Evolutionary conservation across 1,284 basidiomycete genomes (phyloP).

Genomic region (Naganishia albida): DNA sequence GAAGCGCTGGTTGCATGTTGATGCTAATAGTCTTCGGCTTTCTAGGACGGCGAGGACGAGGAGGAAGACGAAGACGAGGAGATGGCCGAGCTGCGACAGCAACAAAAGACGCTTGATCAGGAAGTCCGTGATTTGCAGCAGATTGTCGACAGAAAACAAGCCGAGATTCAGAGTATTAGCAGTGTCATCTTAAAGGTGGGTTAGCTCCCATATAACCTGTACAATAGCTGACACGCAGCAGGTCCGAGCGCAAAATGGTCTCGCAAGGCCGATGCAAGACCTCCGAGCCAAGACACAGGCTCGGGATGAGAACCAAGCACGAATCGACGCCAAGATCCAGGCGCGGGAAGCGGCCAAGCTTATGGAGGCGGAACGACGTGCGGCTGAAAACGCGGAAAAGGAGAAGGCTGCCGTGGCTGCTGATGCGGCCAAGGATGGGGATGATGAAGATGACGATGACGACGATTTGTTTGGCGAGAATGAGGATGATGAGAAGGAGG

Average conservation of each 20-base stretch:
- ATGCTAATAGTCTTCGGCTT: neutral
- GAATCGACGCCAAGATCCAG: slow-evolving; percentile 24
- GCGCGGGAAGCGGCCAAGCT: slow-evolving; percentile 25
- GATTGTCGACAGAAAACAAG: slow-evolving; percentile 77
- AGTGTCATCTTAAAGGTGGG: slow-evolving; percentile 81
- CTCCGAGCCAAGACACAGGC: slow-evolving; percentile 73
- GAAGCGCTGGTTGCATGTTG: neutral
- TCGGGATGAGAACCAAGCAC: slow-evolving; percentile 27
- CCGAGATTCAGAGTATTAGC: slow-evolving; percentile 73
- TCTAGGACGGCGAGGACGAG: slow-evolving; percentile 36
- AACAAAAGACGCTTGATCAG: slow-evolving; percentile 73
- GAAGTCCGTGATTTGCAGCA: slow-evolving; percentile 83
- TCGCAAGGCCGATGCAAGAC: slow-evolving; percentile 54
- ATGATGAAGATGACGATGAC: slow-evolving; percentile 31
- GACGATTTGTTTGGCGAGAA: slow-evolving; percentile 23
- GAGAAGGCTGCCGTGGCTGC: slow-evolving; percentile 23
- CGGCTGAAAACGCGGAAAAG: slow-evolving; percentile 20
- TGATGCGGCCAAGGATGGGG: slow-evolving; percentile 29
- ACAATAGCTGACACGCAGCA: neutral
- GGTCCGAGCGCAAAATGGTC: slow-evolving; percentile 11
- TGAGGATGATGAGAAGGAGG: slow-evolving; percentile 46
- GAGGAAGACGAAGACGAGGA: slow-evolving; percentile 38
- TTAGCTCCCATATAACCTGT: neutral
- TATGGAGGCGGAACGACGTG: slow-evolving; percentile 20
- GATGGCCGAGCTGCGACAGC: slow-evolving; percentile 56